Evolutionary conservation across 176 grass and related monocot genomes (phyloP).

Genomic region (Paspalum notatum): DNA sequence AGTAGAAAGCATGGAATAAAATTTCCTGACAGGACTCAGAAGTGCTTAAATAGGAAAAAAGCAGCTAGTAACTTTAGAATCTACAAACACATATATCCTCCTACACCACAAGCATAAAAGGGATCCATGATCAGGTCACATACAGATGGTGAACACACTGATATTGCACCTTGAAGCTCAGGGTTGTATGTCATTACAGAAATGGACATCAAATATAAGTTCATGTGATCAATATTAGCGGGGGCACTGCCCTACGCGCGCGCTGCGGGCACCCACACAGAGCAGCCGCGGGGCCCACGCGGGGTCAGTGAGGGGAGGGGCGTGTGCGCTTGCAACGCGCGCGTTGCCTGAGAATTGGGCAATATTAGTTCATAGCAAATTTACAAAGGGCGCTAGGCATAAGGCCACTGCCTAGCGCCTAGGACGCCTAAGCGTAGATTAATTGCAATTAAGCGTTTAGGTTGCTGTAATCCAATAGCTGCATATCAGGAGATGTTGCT

Average conservation of each 20-base stretch:
- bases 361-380: not conserved
- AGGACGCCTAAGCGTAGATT: too few relatives aligned
- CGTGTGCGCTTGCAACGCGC: too few relatives aligned
- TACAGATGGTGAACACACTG: not conserved
- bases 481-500: too few relatives aligned
- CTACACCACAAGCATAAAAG: not conserved
- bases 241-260: too few relatives aligned
- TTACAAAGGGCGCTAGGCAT: too few relatives aligned
- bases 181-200: conserved; percentile 3
- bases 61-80: not conserved
- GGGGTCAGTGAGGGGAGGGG: too few relatives aligned
- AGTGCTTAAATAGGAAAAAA: not conserved
- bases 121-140: not conserved
- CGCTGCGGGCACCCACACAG: too few relatives aligned
- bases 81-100: not conserved
- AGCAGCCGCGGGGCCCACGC: too few relatives aligned
- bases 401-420: too few relatives aligned
- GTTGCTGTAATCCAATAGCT: too few relatives aligned
- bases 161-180: not conserved
- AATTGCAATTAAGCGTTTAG: too few relatives aligned
- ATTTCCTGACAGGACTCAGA: not conserved
- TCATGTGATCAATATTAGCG: not conserved
- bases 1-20: not conserved
- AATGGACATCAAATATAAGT: not conserved
- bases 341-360: too few relatives aligned